Conservation (phyloP, 2,329 filamentous ascomycete genomes). For the Neoarthrinium moseri region DNA sequence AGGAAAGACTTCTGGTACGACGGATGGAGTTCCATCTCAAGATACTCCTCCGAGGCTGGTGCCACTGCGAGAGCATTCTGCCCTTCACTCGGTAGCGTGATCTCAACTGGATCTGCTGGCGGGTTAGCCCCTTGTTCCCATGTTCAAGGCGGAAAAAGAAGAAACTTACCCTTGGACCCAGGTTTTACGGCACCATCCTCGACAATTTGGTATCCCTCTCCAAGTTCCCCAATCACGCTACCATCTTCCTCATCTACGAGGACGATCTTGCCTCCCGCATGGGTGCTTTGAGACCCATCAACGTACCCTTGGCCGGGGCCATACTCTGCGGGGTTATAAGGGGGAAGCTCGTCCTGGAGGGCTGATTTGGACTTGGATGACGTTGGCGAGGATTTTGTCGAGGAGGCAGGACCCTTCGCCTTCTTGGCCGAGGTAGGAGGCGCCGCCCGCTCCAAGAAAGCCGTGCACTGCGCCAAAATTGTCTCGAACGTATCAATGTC, state of each 20-base stretch:
- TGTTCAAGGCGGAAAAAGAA: not conserved
- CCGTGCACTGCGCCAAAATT: slow-evolving; percentile 95
- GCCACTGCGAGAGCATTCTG: slow-evolving; percentile 62
- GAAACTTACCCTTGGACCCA: slow-evolving; percentile 80
- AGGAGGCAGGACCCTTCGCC: slow-evolving; percentile 19
- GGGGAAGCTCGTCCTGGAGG: slow-evolving; percentile 45
- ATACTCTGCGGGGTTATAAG: slow-evolving; percentile 82
- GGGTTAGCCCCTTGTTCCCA: slow-evolving; percentile 11
- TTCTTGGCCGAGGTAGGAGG: slow-evolving; percentile 48
- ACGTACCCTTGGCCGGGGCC: slow-evolving; percentile 78
- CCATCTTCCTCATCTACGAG: slow-evolving; percentile 95
- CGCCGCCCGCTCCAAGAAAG: slow-evolving; percentile 82
- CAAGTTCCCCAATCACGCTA: slow-evolving; percentile 88
- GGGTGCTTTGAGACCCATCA: slow-evolving; percentile 56
- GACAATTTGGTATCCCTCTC: slow-evolving; percentile 76
- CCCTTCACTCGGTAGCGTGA: slow-evolving; percentile 69
- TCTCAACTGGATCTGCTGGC: slow-evolving; percentile 70
- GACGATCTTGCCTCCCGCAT: slow-evolving; percentile 75
- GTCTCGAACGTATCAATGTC: slow-evolving; percentile 97
- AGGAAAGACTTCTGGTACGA: slow-evolving; percentile 87
- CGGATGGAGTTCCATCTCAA: slow-evolving; percentile 78
- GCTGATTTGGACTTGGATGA: slow-evolving; percentile 39
- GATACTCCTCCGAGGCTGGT: slow-evolving; percentile 67
- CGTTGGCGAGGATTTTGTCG: slow-evolving; percentile 23
- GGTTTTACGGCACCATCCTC: slow-evolving; percentile 74